Base-by-base conservation (phyloP, 306 rosid genomes). In the Datisca glomerata region DNA sequence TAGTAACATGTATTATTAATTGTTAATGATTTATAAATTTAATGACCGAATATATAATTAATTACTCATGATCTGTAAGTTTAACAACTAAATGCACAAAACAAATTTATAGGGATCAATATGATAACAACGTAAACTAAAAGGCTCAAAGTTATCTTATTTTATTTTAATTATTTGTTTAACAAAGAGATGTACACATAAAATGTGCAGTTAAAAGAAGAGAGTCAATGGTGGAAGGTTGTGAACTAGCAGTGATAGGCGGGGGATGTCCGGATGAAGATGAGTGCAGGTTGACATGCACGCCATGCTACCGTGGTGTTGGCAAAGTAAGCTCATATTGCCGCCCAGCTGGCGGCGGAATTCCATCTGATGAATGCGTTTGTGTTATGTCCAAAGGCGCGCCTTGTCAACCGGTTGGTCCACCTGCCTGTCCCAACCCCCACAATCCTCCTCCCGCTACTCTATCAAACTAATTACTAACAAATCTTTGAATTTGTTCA, bases 261-360 rank as follows among this genome's bases (percentile, higher is more conserved):
- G 61, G 67, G 6, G 45, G 67, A 4, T 61, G 67, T 45, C 67
- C 66, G 0, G 28, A 44, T 8, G 4, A 0, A 0, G 1, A 18
- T 1, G 27, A 17, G 19, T 43, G 59, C 14, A 1, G 1, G 1
- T 1, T n/a, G 24, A 60, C 66, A 35, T 51, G 59, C 22, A 12
- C 8, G 4, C 32, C 59, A 12, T 60, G 66, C 16, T 60, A 50
- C 15, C 38, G 56, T 6, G 18, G 18, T 3, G 14, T 48, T 8
- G 50, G 64, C 13, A 6, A 3, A 1, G 34, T 48, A 15, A 7
- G 3, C 7, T 24, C 37, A 4, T 41, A 3, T 24, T 49, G 64
- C 4, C 17, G 19, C 0, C 9, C 39, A 6, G 16, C 10, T 11
- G 53, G 37, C 13, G 24, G n/a, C 18, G 53, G 53, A 7, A 17